These are phyloP conservation scores for Monosporascus cannonballus DNA, from an alignment of 2,329 filamentous ascomycete species.

Conservation along the genomic window DNA sequence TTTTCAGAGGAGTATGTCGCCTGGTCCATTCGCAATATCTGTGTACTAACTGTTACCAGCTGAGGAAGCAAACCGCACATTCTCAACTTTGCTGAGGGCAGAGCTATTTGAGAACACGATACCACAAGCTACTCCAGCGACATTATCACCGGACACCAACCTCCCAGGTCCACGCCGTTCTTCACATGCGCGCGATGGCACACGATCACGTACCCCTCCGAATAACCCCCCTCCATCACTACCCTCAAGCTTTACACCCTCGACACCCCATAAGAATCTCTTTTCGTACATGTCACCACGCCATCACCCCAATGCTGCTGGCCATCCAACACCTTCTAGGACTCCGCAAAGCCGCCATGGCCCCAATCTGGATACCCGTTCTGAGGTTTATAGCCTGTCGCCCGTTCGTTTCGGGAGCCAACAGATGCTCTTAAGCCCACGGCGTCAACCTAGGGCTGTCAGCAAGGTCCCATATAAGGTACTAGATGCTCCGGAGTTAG, in stretches of 20 bases:
- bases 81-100: slow-evolving; percentile 77
- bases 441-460: slow-evolving; percentile 81
- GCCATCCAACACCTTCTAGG: slow-evolving; percentile 82
- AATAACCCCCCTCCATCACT: slow-evolving; percentile 56
- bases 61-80: slow-evolving; percentile 92
- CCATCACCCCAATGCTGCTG: slow-evolving; percentile 62
- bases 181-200: slow-evolving; percentile 55
- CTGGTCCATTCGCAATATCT: not conserved
- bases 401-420: slow-evolving; percentile 91
- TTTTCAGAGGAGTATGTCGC: slow-evolving; percentile 76
- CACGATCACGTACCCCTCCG: slow-evolving; percentile 76
- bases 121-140: slow-evolving; percentile 68
- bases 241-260: slow-evolving; percentile 77
- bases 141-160: slow-evolving; percentile 53
- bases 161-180: slow-evolving; percentile 44
- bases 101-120: slow-evolving; percentile 91
- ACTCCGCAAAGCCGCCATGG: slow-evolving; percentile 85
- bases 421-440: slow-evolving; percentile 83
- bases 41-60: slow-evolving; percentile 39
- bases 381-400: slow-evolving; percentile 92
- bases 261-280: slow-evolving; percentile 94
- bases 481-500: slow-evolving; percentile 88
- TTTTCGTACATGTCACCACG: slow-evolving; percentile 83
- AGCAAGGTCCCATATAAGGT: slow-evolving; percentile 98
- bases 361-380: slow-evolving; percentile 80